Evolutionary conservation across 169 alveolate genomes (phyloP).

Genomic region (Cryptosporidium tyzzeri): DNA sequence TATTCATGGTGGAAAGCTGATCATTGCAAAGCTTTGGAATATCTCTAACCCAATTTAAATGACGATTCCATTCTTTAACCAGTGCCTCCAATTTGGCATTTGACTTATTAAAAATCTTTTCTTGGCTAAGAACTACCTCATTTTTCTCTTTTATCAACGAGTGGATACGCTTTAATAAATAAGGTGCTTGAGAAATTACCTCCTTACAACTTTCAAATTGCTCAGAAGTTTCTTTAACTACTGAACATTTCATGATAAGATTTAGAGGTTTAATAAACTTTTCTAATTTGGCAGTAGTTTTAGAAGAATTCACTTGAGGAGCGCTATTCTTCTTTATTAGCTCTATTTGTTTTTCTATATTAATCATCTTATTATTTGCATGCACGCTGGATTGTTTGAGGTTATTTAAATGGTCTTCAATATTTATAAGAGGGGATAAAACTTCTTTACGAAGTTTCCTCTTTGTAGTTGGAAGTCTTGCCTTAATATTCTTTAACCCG

Average conservation of each 20-base stretch:
- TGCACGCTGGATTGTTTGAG: conserved; percentile 30
- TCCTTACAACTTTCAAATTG: conserved; percentile 27
- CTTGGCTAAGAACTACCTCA: not conserved
- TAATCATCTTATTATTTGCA: conserved; percentile 6
- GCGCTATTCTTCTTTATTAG: not conserved
- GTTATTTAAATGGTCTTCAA: conserved; percentile 16
- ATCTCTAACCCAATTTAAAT: conserved; percentile 31
- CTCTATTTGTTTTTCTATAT: conserved; percentile 30
- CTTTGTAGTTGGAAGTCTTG: conserved; percentile 34
- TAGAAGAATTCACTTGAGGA: not conserved
- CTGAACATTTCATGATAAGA: conserved; percentile 56
- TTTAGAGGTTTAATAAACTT: conserved; percentile 23
- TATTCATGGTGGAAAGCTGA: conserved; percentile 37
- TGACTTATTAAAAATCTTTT: not conserved
- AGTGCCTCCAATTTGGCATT: not conserved
- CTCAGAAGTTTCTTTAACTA: conserved; percentile 22
- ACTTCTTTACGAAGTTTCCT: conserved; percentile 36
- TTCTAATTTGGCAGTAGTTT: not conserved
- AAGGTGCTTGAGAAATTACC: conserved; percentile 28
- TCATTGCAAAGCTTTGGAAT: conserved; percentile 38
- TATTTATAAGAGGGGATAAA: conserved; percentile 8
- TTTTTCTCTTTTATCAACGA: not conserved
- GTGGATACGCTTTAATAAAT: conserved; percentile 3
- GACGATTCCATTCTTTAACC: conserved; percentile 27
- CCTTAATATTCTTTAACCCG: conserved; percentile 47